Evolutionary conservation across 2,329 filamentous ascomycete genomes (phyloP).

Genomic region (Talaromyces atroroseus): DNA sequence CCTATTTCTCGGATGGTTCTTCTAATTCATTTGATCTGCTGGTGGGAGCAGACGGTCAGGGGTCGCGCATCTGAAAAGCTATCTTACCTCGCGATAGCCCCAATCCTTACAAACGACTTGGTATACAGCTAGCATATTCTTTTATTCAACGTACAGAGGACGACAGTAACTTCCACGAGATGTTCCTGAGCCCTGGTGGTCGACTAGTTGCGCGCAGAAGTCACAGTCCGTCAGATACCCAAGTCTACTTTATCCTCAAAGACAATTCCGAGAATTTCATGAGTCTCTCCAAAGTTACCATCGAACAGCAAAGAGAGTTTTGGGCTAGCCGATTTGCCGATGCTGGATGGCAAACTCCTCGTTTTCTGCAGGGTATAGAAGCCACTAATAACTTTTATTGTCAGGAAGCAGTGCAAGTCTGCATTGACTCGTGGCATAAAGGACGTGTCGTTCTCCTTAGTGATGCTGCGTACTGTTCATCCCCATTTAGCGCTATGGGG

Average conservation of each 20-base stretch:
- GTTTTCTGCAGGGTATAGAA: constrained; percentile 36
- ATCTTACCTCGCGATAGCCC: constrained; percentile 12
- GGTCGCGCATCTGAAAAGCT: constrained; percentile 46
- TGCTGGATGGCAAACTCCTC: constrained; percentile 35
- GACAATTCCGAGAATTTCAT: too few relatives aligned
- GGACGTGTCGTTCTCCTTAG: constrained; percentile 36
- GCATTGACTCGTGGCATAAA: constrained; percentile 24
- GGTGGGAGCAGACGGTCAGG: constrained; percentile 53
- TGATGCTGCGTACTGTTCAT: constrained; percentile 36
- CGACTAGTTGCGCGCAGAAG: too few relatives aligned
- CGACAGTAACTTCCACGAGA: constrained; percentile 5
- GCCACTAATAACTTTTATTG: constrained; percentile 42
- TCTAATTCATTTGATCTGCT: constrained; percentile 47
- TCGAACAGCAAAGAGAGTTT: constrained; percentile 25
- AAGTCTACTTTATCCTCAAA: too few relatives aligned
- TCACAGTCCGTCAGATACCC: too few relatives aligned
- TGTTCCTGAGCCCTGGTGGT: too few relatives aligned
- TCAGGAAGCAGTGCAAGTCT: constrained; percentile 33
- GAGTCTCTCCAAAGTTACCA: too few relatives aligned
- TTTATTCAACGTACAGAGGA: constrained; percentile 20
- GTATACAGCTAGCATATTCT: constrained; percentile 24
- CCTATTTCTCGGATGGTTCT: constrained; percentile 41
- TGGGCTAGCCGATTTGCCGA: constrained; percentile 25
- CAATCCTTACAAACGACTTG: constrained; percentile 16
- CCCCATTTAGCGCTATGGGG: constrained; percentile 31